Evolutionary conservation across 495 filamentous ascomycete species (phyloP).

Genomic region (Penicillium maclennaniae): DNA sequence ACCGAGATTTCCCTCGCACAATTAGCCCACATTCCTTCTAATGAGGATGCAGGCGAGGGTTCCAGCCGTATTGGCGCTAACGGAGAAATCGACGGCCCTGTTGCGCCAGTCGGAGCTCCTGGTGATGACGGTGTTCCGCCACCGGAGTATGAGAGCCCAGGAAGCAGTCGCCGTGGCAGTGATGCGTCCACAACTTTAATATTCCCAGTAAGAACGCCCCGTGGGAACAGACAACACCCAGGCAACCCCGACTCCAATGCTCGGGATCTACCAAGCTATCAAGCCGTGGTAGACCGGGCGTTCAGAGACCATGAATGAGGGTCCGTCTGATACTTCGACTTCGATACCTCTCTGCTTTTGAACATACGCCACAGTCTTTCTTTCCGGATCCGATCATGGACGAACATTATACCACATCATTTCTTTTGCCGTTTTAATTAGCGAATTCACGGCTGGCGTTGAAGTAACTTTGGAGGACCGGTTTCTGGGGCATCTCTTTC

Average conservation of each 20-base stretch:
- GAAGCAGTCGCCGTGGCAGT: constrained; percentile 54
- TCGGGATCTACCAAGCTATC: constrained; percentile 23
- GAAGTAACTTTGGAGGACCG: constrained; percentile 11
- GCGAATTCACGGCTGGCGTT: constrained; percentile 30
- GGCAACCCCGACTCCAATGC: constrained; percentile 13
- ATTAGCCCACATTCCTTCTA: constrained; percentile 64
- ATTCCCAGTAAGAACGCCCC: constrained; percentile 18
- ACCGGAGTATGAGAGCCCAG: constrained; percentile 72
- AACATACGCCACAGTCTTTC: constrained; percentile 17
- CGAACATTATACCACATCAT: not conserved
- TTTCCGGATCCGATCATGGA: constrained; percentile 1
- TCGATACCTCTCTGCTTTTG: constrained; percentile 7
- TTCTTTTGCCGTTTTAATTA: constrained; percentile 22
- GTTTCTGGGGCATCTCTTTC: constrained; percentile 3
- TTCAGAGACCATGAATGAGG: constrained; percentile 12
- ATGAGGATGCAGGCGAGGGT: constrained; percentile 74
- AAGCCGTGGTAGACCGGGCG: constrained; percentile 24
- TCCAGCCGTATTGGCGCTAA: constrained; percentile 53
- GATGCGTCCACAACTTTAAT: constrained; percentile 27
- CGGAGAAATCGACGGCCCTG: constrained; percentile 15
- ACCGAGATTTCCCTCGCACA: constrained; percentile 93
- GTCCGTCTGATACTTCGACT: constrained; percentile 20
- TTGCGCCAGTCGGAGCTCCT: constrained; percentile 1
- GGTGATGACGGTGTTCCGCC: constrained; percentile 42
- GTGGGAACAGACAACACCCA: constrained; percentile 36